Conservation (phyloP, 768 basidiomycete species). For the Amyloporia xantha region DNA sequence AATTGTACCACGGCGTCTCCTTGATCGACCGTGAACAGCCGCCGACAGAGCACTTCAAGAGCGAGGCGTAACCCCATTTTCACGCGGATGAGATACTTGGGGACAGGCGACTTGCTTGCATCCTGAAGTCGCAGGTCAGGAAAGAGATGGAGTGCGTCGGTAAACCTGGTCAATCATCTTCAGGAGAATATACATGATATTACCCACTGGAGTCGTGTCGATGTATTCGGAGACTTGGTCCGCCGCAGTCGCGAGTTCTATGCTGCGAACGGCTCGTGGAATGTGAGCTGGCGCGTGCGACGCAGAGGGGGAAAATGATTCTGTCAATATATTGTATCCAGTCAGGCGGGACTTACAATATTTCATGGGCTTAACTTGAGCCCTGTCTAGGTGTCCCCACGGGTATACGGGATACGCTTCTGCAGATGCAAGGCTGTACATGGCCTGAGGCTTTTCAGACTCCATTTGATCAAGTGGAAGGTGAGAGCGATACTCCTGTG, state of each 20-base stretch:
- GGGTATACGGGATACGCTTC: no score
- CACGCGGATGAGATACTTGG: background rate
- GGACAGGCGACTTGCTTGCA: background rate
- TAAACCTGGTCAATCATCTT: background rate
- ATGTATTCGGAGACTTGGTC: background rate
- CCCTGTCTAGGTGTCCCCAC: no score
- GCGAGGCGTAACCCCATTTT: background rate
- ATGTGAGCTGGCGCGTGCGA: background rate
- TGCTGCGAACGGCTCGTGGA: background rate
- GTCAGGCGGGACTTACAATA: background rate
- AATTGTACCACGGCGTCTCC: background rate
- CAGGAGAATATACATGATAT: background rate
- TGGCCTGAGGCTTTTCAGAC: no score
- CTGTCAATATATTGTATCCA: background rate
- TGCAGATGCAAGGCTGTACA: no score
- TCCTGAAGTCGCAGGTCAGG: background rate
- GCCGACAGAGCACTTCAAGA: background rate
- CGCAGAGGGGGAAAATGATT: background rate
- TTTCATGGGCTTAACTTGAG: background rate
- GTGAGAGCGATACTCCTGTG: no score
- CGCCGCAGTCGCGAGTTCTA: background rate
- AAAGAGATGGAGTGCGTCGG: no score
- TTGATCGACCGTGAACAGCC: background rate
- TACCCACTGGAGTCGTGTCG: background rate
- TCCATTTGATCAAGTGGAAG: no score